These are phyloP conservation scores for Aureobasidium sp. DNA, from an alignment of 2,329 filamentous ascomycete species.

Conservation along the genomic window DNA sequence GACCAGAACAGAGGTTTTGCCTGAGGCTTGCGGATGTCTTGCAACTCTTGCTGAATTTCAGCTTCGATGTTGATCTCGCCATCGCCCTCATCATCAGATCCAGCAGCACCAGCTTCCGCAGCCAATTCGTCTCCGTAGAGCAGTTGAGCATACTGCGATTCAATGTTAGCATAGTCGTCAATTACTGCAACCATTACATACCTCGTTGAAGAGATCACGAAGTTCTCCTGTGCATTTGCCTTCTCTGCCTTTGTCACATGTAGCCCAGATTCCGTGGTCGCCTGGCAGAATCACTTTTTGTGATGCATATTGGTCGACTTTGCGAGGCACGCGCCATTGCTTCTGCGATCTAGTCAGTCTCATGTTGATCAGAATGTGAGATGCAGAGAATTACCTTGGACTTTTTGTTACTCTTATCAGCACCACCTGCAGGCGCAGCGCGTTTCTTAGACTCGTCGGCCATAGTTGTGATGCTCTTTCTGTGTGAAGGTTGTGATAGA, in stretches of 20 bases:
- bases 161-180: not conserved
- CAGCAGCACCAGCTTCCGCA: slow-evolving; percentile 27
- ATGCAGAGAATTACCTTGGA: slow-evolving; percentile 11
- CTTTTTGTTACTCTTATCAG: slow-evolving; percentile 10
- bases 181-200: not conserved
- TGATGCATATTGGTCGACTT: not conserved
- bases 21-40: slow-evolving; percentile 47
- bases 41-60: slow-evolving; percentile 64
- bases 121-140: slow-evolving; percentile 2
- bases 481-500: too few species aligned
- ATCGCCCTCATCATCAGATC: slow-evolving; percentile 32
- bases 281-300: slow-evolving; percentile 50
- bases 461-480: not conserved
- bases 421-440: slow-evolving; percentile 10
- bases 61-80: slow-evolving; percentile 56
- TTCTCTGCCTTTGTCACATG: slow-evolving; percentile 65
- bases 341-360: not conserved
- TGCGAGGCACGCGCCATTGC: slow-evolving; percentile 9
- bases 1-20: slow-evolving; percentile 43
- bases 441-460: slow-evolving; percentile 14
- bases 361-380: not conserved
- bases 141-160: slow-evolving; percentile 1
- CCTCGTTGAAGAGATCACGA: slow-evolving; percentile 52
- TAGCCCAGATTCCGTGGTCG: slow-evolving; percentile 69
- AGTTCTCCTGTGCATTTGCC: slow-evolving; percentile 61